Evolutionary conservation across 164 flowering plant genomes (phyloP), one percentile per base, ranked within the genome.

Genomic region (Liquidambar formosana): DNA sequence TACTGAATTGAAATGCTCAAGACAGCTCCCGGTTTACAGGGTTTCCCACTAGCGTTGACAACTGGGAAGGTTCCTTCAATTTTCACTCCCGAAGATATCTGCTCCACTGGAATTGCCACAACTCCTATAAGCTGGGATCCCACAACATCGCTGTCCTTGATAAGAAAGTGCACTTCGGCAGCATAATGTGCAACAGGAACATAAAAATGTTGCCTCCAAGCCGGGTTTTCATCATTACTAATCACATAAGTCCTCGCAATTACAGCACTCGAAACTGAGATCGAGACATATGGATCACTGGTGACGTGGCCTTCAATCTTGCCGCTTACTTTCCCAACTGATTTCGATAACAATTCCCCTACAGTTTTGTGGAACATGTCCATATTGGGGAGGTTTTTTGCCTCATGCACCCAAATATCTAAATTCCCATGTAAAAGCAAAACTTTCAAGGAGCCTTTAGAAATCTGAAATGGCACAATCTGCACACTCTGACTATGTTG

Each of bases 341-440:
- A 57, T 49, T 26, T 89, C 15, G 80, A 75, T 69, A 93, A 81
- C 81, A 91, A 61, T 48, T 86, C 97, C 4, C 88, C 91, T 65
- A 96, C 16, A 6, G 89, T 88, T 74, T 83, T 91, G 67, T 89
- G 93, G 66, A 96, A 91, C 88, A 82, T 84, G 78, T 96, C 98
- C 99, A 96, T 90, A 79, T 95, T 95, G 6, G 99, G 99, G 48
- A 96, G 92, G 77, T 91, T 93, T 56, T 76, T 86, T 1, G 97
- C 99, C 25, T 83, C 90, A 61, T 77, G 45, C 0, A 96, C 84
- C 86, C 87, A 88, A 61, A 96, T 90, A 57, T 91, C 97, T 53
- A 96, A 75, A 77, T 84, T 89, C 26, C 99, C 99, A 84, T 96
- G 99, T 68, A 96, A 70, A 15, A 93, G 85, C 73, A 95, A 70